phyloP scores from a whole-genome alignment of 2,329 filamentous ascomycete genomes.

The Ramichloridium luteum region DNA sequence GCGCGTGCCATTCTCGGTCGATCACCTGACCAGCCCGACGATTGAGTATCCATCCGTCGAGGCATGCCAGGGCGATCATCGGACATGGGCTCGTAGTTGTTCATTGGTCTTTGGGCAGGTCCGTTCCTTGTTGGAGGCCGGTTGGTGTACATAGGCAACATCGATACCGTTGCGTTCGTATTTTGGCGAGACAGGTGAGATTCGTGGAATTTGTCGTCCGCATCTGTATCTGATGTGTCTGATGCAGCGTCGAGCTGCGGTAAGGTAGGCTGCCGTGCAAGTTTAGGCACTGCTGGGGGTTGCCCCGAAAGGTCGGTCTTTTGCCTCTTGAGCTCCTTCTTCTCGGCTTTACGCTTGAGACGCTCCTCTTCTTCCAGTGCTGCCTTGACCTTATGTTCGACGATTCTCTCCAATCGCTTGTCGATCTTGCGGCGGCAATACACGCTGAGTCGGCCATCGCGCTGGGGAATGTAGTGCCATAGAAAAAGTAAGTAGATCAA shows the following conservation, averaged over 20 bases:
- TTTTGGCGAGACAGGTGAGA: conserved; percentile 24
- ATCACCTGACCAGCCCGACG: conserved; percentile 39
- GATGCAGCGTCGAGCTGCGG: conserved; percentile 48
- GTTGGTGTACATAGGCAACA: conserved; percentile 35
- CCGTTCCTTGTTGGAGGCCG: conserved; percentile 43
- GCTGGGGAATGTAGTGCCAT: conserved; percentile 77
- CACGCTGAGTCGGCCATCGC: conserved; percentile 65
- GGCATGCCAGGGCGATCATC: conserved; percentile 25
- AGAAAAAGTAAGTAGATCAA: conserved; percentile 80
- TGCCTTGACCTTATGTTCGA: conserved; percentile 76
- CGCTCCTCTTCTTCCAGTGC: conserved; percentile 66
- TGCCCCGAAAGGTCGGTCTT: conserved; percentile 17
- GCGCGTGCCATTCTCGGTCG: no score
- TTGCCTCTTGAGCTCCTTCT: conserved; percentile 35
- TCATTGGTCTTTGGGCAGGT: conserved; percentile 25
- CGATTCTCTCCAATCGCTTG: conserved; percentile 69
- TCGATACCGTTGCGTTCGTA: conserved; percentile 26
- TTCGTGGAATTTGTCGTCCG: conserved; percentile 31
- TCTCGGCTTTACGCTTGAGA: conserved; percentile 42
- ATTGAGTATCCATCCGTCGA: conserved; percentile 38
- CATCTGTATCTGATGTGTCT: conserved; percentile 43
- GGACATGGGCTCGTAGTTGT: conserved; percentile 30
- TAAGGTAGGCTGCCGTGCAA: conserved; percentile 49
- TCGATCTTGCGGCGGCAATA: conserved; percentile 93
- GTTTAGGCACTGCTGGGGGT: conserved; percentile 6